phyloP scores from a whole-genome alignment of 192 early-diverging fungal species.

The Coemansia sp. region DNA sequence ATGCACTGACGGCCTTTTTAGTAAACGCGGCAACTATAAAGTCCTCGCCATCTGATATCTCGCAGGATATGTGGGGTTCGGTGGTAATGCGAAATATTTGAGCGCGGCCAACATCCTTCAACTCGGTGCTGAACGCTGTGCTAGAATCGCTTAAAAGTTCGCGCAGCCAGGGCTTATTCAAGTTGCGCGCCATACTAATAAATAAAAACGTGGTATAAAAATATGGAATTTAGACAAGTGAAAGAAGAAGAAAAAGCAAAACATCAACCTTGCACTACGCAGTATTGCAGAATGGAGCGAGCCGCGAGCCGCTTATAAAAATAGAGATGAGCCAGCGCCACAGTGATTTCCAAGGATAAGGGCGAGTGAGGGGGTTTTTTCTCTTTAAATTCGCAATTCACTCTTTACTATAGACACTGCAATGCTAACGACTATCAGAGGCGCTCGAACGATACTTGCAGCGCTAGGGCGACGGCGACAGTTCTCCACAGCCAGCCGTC shows the following conservation, averaged over 20 bases:
- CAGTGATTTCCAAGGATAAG: background rate
- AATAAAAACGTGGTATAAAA: background rate
- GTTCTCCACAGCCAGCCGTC: background rate
- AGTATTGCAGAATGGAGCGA: background rate
- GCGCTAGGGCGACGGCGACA: conserved; percentile 2
- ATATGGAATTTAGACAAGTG: background rate
- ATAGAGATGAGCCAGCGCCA: background rate
- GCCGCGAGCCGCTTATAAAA: background rate
- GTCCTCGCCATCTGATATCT: conserved; percentile 44
- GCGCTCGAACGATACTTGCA: background rate
- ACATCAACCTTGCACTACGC: background rate
- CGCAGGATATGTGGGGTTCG: conserved; percentile 25
- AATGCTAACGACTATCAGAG: conserved; percentile 1
- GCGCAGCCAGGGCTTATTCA: conserved; percentile 33
- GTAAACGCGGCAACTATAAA: conserved; percentile 40
- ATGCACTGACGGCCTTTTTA: conserved; percentile 6
- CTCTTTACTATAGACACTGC: background rate
- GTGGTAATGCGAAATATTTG: conserved; percentile 23
- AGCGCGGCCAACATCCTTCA: conserved; percentile 20
- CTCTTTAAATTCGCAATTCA: background rate
- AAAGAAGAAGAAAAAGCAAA: background rate
- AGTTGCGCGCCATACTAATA: conserved; percentile 27
- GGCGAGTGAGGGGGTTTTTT: background rate
- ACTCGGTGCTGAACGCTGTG: conserved; percentile 4
- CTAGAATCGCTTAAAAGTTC: conserved; percentile 7